A percentile compares a stretch with the other conserved stretches of the same genome.
Conservation (phyloP, 805 yeast species). For the Starmerella bacillaris region DNA sequence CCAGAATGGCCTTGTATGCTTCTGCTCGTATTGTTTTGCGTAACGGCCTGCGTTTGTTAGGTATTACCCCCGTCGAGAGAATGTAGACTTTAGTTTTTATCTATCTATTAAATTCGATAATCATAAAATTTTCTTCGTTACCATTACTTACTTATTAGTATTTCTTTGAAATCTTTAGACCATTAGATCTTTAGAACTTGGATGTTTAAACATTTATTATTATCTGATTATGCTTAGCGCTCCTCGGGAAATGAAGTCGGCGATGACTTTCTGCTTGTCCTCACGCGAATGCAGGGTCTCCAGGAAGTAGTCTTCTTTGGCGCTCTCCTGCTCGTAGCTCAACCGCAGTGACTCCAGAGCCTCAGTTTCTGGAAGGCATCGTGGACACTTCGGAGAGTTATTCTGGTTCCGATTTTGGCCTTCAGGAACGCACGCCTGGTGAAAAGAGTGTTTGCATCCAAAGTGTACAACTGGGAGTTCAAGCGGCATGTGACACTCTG, state of each 20-base stretch:
- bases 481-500: conserved; percentile 43
- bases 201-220: too few relatives aligned
- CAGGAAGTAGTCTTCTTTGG: conserved; percentile 45
- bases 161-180: too few relatives aligned
- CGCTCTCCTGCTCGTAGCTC: conserved; percentile 44
- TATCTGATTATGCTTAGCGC: conserved; percentile 30
- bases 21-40: conserved; percentile 75
- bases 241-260: conserved; percentile 77
- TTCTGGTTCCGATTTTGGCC: background rate
- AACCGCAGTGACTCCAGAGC: conserved; percentile 39
- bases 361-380: conserved; percentile 55
- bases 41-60: conserved; percentile 79
- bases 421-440: conserved; percentile 46
- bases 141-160: too few relatives aligned
- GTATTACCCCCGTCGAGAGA: conserved; percentile 96
- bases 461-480: conserved; percentile 73
- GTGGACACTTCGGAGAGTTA: conserved; percentile 41
- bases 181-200: too few relatives aligned
- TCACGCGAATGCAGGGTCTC: conserved; percentile 33
- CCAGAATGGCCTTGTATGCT: conserved; percentile 79
- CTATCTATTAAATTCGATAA: too few relatives aligned
- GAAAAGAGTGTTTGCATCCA: conserved; percentile 72
- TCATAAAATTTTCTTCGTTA: too few relatives aligned
- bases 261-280: conserved; percentile 55
- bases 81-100: too few relatives aligned